Evolutionary conservation across 1,284 basidiomycete species (phyloP).

Genomic region (Malassezia obtusa): DNA sequence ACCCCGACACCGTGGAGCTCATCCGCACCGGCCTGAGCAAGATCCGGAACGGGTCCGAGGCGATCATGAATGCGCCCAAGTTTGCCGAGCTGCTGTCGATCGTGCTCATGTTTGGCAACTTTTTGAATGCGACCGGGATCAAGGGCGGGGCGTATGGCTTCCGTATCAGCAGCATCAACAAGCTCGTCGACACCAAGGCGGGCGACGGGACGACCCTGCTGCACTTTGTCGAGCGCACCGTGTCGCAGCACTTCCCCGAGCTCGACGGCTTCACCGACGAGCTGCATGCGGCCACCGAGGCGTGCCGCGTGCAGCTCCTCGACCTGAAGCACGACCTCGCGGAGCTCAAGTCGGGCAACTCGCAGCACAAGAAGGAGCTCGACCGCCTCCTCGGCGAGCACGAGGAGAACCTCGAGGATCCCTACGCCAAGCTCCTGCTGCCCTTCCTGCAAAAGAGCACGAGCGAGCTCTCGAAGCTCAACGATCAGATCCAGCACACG

Average conservation of each 20-base stretch:
- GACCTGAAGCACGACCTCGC: slow-evolving; percentile 45
- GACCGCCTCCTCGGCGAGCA: slow-evolving; percentile 42
- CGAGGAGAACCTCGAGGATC: slow-evolving; percentile 39
- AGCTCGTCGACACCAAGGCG: slow-evolving; percentile 95
- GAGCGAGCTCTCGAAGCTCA: slow-evolving; percentile 29
- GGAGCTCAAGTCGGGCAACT: slow-evolving; percentile 43
- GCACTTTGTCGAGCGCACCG: slow-evolving; percentile 85
- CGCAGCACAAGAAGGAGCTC: slow-evolving; percentile 43
- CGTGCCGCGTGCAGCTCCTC: slow-evolving; percentile 59
- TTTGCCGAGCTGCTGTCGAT: slow-evolving; percentile 38
- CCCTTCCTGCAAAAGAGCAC: slow-evolving; percentile 41
- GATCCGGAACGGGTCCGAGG: slow-evolving; percentile 37
- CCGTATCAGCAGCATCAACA: slow-evolving; percentile 94
- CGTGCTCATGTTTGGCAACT: slow-evolving; percentile 90
- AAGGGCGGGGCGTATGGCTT: slow-evolving; percentile 97
- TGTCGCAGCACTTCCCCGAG: slow-evolving; percentile 74
- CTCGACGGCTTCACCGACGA: slow-evolving; percentile 84
- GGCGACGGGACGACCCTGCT: slow-evolving; percentile 71
- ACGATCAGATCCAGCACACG: slow-evolving; percentile 43
- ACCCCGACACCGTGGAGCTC: slow-evolving; percentile 42
- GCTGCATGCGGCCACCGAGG: slow-evolving; percentile 76
- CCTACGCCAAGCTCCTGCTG: slow-evolving; percentile 46
- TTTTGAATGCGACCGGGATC: slow-evolving; percentile 91
- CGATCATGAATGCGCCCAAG: slow-evolving; percentile 35
- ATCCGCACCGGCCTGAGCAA: slow-evolving; percentile 26